Conservation (phyloP, 495 filamentous ascomycete genomes). For the Lasiosphaeria hispida region DNA sequence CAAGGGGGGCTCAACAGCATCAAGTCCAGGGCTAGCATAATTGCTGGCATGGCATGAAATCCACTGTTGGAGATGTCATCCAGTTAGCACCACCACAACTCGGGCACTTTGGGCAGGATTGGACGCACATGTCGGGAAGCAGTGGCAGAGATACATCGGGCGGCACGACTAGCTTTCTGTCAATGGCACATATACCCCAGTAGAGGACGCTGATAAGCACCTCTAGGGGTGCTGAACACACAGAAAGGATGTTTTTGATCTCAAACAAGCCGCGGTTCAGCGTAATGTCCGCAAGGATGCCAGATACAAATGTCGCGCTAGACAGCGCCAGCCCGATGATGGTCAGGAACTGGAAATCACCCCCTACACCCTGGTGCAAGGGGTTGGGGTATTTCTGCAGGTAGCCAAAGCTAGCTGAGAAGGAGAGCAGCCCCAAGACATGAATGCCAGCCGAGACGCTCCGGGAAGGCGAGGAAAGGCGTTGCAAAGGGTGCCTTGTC, state of each 20-base stretch:
- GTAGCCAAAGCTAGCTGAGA: slow-evolving; percentile 66
- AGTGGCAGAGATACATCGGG: slow-evolving; percentile 47
- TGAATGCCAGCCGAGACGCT: slow-evolving; percentile 69
- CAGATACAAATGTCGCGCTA: slow-evolving; percentile 65
- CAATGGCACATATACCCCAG: slow-evolving; percentile 70
- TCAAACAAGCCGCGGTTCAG: slow-evolving; percentile 62
- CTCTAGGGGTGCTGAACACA: slow-evolving; percentile 74
- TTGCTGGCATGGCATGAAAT: slow-evolving; percentile 74
- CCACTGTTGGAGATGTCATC: slow-evolving; percentile 29
- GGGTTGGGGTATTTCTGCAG: slow-evolving; percentile 36
- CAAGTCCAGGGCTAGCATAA: slow-evolving; percentile 69
- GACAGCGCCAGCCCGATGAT: slow-evolving; percentile 75
- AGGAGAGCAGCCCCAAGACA: slow-evolving; percentile 65
- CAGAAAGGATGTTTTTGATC: slow-evolving; percentile 69
- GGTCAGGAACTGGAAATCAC: slow-evolving; percentile 82
- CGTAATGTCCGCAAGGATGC: slow-evolving; percentile 72
- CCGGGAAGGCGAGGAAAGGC: slow-evolving; percentile 66
- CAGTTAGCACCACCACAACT: not conserved
- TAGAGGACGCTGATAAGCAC: slow-evolving; percentile 83
- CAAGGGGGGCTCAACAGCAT: slow-evolving; percentile 79
- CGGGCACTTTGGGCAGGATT: not conserved
- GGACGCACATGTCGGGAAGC: slow-evolving; percentile 53
- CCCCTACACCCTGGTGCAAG: slow-evolving; percentile 71
- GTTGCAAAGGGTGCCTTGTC: slow-evolving; percentile 65
- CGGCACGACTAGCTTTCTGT: slow-evolving; percentile 53